A percentile compares a stretch with the other conserved stretches of the same genome.
These are phyloP conservation scores for Penicillium bialowiezense DNA, from an alignment of 495 filamentous ascomycete species.

Conservation along the genomic window DNA sequence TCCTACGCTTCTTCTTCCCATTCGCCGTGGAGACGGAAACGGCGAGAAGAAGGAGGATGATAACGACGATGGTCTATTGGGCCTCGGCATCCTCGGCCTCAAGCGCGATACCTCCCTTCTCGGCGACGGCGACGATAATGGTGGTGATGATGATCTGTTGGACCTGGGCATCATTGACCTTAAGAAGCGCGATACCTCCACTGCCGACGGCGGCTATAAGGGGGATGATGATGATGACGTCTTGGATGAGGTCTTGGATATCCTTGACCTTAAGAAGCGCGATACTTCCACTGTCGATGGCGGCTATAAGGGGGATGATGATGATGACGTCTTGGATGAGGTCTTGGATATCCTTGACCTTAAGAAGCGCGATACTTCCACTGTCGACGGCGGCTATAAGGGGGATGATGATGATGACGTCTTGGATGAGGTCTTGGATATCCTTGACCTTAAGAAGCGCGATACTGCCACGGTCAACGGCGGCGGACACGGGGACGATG, in stretches of 20 bases:
- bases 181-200: neutral
- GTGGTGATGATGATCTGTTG: neutral
- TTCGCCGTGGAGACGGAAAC: neutral
- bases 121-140: neutral
- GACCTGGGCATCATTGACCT: neutral
- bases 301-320: neutral
- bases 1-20: neutral
- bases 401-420: neutral
- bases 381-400: neutral
- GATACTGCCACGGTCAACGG: too few species aligned
- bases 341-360: neutral
- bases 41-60: neutral
- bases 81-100: neutral
- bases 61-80: neutral
- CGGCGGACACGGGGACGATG: too few species aligned
- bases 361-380: neutral
- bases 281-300: neutral
- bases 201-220: neutral
- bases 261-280: neutral
- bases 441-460: neutral
- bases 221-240: neutral
- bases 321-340: neutral
- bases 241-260: too few species aligned
- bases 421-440: too few species aligned
- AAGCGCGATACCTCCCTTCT: neutral